These are phyloP conservation scores for Colletotrichum tropicale DNA, from an alignment of 2,329 filamentous ascomycete species.

Conservation along the genomic window DNA sequence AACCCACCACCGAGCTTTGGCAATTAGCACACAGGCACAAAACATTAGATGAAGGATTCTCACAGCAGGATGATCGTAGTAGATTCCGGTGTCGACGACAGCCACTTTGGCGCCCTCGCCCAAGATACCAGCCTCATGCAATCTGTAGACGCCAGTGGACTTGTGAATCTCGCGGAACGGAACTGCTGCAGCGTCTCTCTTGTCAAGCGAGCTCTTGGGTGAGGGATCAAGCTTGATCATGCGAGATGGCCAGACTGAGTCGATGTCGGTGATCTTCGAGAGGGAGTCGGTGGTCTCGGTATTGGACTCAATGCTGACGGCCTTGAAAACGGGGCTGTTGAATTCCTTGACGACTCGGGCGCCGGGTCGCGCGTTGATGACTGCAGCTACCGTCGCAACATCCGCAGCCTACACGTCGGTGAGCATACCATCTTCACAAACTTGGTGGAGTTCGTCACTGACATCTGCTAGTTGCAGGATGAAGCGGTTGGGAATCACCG, in stretches of 20 bases:
- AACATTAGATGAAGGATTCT: neutral
- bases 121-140: slow-evolving; percentile 37
- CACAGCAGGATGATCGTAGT: slow-evolving; percentile 11
- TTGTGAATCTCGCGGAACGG: slow-evolving; percentile 30
- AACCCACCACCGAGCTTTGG: slow-evolving; percentile 6
- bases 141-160: slow-evolving; percentile 41
- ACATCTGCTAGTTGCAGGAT: neutral
- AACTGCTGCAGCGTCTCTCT: neutral
- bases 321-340: neutral
- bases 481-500: neutral
- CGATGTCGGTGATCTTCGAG: neutral
- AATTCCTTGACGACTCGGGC: neutral
- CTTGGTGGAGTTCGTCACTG: neutral
- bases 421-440: neutral
- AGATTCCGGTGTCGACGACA: slow-evolving; percentile 9
- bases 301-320: neutral
- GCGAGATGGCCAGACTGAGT: slow-evolving; percentile 1
- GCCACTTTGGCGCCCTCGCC: slow-evolving; percentile 8
- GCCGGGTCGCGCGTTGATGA: neutral
- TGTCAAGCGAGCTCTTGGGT: neutral
- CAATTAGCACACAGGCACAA: accelerated
- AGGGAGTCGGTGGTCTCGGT: neutral
- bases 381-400: neutral
- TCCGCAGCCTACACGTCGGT: neutral
- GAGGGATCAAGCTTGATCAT: neutral